Evolutionary conservation across 2,329 filamentous ascomycete genomes (phyloP), one percentile per base, ranked within the genome.

Genomic region (Aurifilum marmelostoma): DNA sequence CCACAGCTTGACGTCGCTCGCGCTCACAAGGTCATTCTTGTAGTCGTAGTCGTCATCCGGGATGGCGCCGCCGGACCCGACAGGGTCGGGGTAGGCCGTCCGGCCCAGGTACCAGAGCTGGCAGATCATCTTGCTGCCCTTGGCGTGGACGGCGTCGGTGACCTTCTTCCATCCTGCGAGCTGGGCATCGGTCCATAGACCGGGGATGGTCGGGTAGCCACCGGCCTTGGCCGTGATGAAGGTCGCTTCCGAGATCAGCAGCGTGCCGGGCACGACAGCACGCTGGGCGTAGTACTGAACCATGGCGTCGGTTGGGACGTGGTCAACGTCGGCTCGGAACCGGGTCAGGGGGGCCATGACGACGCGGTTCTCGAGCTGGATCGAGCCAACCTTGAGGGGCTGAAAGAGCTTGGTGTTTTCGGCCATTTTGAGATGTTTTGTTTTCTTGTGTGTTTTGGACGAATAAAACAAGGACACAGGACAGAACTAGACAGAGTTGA

Each of bases 41-140:
- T 58, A 69, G 61, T 71, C 69, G 37, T 69, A 71, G 16, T 60
- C 50, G 37, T 67, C 64, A 52, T 71, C 69, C 29, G 52, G 41
- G 3, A 68, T 84, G 79, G 73, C 79, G 80, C 71, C 86, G 81
- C 62, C 83, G 80, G 74, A 85, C 7, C 69, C 63, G n/a, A 74
- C 72, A 3, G 74, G 66, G 34, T 73, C 71, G 0, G 70, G 69
- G 11, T 78, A 76, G 1, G 84, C 84, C 1, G 83, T 82, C 1
- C 90, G 84, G 9, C 90, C 89, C 0, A 88, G 78, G 1, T 85
- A 85, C 88, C 89, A 92, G 0, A 93, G 80, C 75, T 92, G 90
- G 37, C 84, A 79, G 77, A 84, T 91, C 70, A 91, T 88, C 73
- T 82, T 87, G 24, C 82, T 84, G 6, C 86, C 86, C 73, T 89